Conservation (phyloP, 2,329 filamentous ascomycete genomes). For the Xylaria sp. region DNA sequence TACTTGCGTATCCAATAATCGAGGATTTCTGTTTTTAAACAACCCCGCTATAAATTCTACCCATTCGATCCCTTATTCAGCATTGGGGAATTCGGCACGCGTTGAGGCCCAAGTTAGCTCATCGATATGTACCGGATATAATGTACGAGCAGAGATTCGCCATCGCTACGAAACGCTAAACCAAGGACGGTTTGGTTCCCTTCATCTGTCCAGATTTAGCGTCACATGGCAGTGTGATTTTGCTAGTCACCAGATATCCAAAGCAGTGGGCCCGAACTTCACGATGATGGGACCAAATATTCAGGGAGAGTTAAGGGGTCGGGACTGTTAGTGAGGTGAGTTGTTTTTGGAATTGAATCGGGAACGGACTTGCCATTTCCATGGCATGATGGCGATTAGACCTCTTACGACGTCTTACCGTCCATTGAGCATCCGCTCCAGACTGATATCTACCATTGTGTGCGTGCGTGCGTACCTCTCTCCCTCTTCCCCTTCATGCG, state of each 20-base stretch:
- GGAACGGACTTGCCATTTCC: neutral
- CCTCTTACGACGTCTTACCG: neutral
- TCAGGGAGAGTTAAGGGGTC: neutral
- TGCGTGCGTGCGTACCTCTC: neutral
- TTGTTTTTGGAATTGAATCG: neutral
- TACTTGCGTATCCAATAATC: slow-evolving; percentile 24
- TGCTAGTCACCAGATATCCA: slow-evolving; percentile 15
- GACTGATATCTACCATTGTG: neutral
- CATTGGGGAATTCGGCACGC: slow-evolving; percentile 17
- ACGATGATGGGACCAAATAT: neutral
- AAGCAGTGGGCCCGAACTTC: neutral
- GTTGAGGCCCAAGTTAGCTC: neutral
- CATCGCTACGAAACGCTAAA: slow-evolving; percentile 6
- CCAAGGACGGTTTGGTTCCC: neutral
- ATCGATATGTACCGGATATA: neutral
- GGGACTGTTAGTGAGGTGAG: neutral
- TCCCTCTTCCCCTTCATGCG: too few relatives aligned
- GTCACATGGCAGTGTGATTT: slow-evolving; percentile 31
- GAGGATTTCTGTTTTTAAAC: slow-evolving; percentile 12
- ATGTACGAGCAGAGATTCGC: neutral
- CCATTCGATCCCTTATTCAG: slow-evolving; percentile 5
- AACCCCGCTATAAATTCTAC: slow-evolving; percentile 25
- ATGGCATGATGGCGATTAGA: neutral
- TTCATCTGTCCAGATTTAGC: neutral
- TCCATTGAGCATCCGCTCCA: neutral